Percentiles rank a stretch among this genome's conserved stretches.
phyloP scores from a whole-genome alignment of 805 yeast species.

The Pichia thaimueangensis region DNA sequence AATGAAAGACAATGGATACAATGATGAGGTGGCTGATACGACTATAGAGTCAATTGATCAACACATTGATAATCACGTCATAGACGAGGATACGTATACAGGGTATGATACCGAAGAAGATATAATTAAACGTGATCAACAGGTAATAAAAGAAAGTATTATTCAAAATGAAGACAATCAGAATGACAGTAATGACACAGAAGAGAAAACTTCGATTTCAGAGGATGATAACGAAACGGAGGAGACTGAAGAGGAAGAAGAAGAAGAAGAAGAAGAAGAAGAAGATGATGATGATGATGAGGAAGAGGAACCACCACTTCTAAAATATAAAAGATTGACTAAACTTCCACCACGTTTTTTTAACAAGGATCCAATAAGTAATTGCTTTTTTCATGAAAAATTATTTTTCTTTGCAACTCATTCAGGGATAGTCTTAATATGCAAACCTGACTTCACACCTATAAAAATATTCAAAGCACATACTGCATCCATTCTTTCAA shows the following conservation, averaged over 20 bases:
- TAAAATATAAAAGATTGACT: conserved; percentile 67
- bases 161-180: too few species aligned
- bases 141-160: too few species aligned
- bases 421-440: conserved; percentile 71
- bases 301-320: conserved; percentile 58
- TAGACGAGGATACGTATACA: too few species aligned
- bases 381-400: conserved; percentile 52
- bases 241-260: conserved; percentile 22
- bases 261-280: conserved; percentile 25
- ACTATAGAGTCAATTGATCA: not conserved
- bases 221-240: too few species aligned
- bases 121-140: too few species aligned
- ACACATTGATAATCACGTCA: too few species aligned
- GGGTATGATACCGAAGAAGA: not conserved
- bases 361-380: conserved; percentile 69
- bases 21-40: not conserved
- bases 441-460: conserved; percentile 50
- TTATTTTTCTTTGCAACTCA: conserved; percentile 83
- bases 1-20: not conserved
- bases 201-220: too few species aligned
- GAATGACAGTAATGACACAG: conserved; percentile 8
- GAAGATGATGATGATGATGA: conserved; percentile 39
- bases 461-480: conserved; percentile 78
- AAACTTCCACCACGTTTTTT: conserved; percentile 68
- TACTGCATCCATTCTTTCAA: conserved; percentile 71